Base-by-base conservation (phyloP, 2,329 filamentous ascomycete species). In the Fusarium anguioides region DNA sequence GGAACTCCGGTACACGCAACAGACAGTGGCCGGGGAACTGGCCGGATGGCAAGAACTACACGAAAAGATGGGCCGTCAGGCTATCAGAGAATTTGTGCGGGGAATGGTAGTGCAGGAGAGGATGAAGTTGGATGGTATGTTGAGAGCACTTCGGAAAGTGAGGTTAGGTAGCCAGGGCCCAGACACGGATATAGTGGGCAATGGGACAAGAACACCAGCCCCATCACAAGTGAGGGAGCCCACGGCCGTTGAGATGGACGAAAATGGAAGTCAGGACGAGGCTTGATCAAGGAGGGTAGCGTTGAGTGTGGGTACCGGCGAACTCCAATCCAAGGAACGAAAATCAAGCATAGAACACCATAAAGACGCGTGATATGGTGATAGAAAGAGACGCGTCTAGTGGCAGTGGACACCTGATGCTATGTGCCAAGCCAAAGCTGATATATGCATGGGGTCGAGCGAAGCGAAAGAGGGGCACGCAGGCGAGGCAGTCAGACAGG, bases 31-130 rank as follows among this genome's bases (percentile, higher is more conserved):
- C 8, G 86, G 89, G 3, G 96, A 99, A 80, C 79, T 99, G 55
- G 96, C 96, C 1, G 94, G 92, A 17, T 99, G 96, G 93, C 94
- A 97, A 74, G 93, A 96, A 37, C 87, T 94, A 81, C 89, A 97
- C 74, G 92, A 93, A 69, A 88, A 87, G 72, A 88, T 92, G 80
- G 94, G 92, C 2, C 83, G 89, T 62, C 86, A 86, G 59, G 92
- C 93, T 26, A 86, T 97, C 63, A 87, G 85, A 68, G 89, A 93
- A 44, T 87, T 97, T 70, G 95, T 92, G 18, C 86, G 84, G 73
- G 87, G 88, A 29, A 94, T 94, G 86, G 83, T 98, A 24, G 87
- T 97, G 6, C 85, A 87, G 51, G 96, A 99, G 80, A 87, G 86
- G 68, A 91, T 92, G 75, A 86, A 92, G 69, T 80, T 97, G 66